Base-by-base conservation (phyloP, 495 filamentous ascomycete genomes). In the Pyrenula massariospora region DNA sequence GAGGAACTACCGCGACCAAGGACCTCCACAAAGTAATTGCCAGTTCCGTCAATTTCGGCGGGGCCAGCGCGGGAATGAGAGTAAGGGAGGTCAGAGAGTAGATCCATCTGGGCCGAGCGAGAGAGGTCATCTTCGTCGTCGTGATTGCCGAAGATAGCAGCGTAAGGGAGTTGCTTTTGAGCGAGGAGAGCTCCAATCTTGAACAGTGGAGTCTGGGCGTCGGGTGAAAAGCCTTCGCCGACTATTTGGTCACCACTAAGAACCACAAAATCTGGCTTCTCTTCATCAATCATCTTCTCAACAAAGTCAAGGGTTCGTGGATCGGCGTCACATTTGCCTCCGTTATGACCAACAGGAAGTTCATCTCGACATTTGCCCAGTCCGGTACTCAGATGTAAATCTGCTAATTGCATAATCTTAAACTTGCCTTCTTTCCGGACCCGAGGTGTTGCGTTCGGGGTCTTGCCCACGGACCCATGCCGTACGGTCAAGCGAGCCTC, bases 111-210 rank as follows among this genome's bases (percentile, higher is more conserved):
- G 2, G 81, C 81, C 2, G 77, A 70, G 22, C 94, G 85, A 22
- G 82, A 78, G 56, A 95, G 76, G 52, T 89, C 78, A 15, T 88
- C 87, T 75, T 96, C 92, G 66, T 97, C 91, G 66, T 98, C 93
- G 68, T 98, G 93, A 66, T 98, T 98, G 48, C 93, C 93, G 63
- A 96, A 95, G 55, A 98, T 97, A 52, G 85, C 83, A 42, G 90
- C 92, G 62, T 92, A 98, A 0, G 93, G 94, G 48, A 96, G 87
- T 60, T 87, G 86, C 65, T 85, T 89, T 64, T 89, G 81, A 58
- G 92, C 85, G 53, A 98, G 81, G 2, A 92, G 74, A 58, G 89
- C 85, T 19, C 89, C 90, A 58, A 90, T 89, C 70, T 98, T 98
- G 76, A 95, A 95, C 52, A 98, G 82, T 5, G 92, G 89, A 61